Evolutionary conservation across 371 early-diverging fungal species (phyloP).

Genomic region (Syncephalis fuscata): DNA sequence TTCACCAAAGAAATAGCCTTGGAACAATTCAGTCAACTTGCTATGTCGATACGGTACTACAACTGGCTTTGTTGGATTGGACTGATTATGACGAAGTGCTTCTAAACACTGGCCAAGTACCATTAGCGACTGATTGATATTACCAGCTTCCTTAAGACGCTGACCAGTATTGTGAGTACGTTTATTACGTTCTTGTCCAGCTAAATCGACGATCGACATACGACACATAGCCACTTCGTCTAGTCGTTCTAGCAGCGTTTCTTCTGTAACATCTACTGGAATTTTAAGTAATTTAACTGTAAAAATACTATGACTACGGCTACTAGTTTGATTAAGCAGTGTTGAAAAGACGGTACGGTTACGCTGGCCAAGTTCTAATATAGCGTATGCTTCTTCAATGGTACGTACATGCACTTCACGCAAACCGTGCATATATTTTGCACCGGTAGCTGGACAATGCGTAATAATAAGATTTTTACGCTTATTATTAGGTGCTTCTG

Average conservation of each 20-base stretch:
- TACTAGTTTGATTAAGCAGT: conserved; percentile 35
- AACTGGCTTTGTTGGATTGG: conserved; percentile 15
- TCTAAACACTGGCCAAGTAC: conserved; percentile 85
- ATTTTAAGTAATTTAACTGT: conserved; percentile 42
- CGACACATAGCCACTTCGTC: conserved; percentile 25
- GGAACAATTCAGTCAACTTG: conserved; percentile 50
- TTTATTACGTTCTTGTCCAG: conserved; percentile 84
- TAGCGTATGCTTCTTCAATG: conserved; percentile 36
- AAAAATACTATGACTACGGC: conserved; percentile 54
- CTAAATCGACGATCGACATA: conserved; percentile 86
- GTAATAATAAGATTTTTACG: conserved; percentile 33
- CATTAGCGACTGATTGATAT: conserved; percentile 87
- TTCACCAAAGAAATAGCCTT: conserved; percentile 45
- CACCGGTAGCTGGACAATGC: conserved; percentile 29
- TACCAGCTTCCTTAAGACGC: conserved; percentile 78
- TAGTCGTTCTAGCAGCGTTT: conserved; percentile 25
- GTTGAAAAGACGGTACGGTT: conserved; percentile 46
- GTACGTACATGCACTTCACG: conserved; percentile 39
- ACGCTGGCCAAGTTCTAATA: conserved; percentile 35
- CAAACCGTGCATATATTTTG: conserved; percentile 32
- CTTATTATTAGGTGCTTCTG: conserved; percentile 8
- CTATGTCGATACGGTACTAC: conserved; percentile 48
- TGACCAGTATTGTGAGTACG: conserved; percentile 71
- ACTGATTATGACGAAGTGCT: conserved; percentile 35
- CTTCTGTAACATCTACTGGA: conserved; percentile 27